Percentiles rank a stretch among this genome's conserved stretches.
Conservation (phyloP, 73 alveolate species). For the Paramecium caudatum region DNA sequence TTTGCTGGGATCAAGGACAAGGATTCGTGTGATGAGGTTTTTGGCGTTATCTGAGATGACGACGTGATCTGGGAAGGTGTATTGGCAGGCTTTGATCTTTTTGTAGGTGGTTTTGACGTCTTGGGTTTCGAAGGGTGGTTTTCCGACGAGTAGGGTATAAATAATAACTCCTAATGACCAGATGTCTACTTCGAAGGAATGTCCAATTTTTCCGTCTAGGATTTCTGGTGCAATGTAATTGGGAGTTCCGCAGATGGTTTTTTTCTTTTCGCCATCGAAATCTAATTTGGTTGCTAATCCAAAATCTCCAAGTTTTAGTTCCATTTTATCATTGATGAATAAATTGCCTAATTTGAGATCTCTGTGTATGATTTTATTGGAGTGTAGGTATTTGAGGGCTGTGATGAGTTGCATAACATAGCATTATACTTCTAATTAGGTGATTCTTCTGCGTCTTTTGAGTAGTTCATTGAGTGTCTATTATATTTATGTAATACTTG, state of each 20-base stretch:
- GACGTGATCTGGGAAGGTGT: constrained; percentile 95
- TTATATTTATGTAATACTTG: constrained; percentile 71
- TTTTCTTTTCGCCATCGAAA: constrained; percentile 97
- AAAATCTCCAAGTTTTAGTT: constrained; percentile 98
- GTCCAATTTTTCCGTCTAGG: constrained; percentile 95
- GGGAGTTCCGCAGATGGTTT: constrained; percentile 99
- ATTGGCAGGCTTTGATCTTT: constrained; percentile 90
- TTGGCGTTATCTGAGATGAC: constrained; percentile 92
- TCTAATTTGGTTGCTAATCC: constrained; percentile 99
- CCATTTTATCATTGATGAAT: constrained; percentile 97
- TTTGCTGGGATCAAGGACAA: constrained; percentile 92
- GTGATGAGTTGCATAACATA: constrained; percentile 89
- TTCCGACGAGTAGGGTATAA: constrained; percentile 96
- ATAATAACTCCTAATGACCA: constrained; percentile 98
- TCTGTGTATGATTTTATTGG: constrained; percentile 96
- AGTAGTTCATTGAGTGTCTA: constrained; percentile 96
- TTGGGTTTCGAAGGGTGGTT: constrained; percentile 97
- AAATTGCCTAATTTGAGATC: constrained; percentile 98
- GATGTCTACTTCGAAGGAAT: constrained; percentile 98
- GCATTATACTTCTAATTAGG: constrained; percentile 97
- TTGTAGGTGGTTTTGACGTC: constrained; percentile 94
- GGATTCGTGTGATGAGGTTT: constrained; percentile 86
- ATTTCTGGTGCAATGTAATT: constrained; percentile 99
- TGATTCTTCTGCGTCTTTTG: constrained; percentile 94
- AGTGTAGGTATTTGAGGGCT: constrained; percentile 96